Evolutionary conservation across 2,329 filamentous ascomycete genomes (phyloP).

Genomic region (Diaporthe caulivora): DNA sequence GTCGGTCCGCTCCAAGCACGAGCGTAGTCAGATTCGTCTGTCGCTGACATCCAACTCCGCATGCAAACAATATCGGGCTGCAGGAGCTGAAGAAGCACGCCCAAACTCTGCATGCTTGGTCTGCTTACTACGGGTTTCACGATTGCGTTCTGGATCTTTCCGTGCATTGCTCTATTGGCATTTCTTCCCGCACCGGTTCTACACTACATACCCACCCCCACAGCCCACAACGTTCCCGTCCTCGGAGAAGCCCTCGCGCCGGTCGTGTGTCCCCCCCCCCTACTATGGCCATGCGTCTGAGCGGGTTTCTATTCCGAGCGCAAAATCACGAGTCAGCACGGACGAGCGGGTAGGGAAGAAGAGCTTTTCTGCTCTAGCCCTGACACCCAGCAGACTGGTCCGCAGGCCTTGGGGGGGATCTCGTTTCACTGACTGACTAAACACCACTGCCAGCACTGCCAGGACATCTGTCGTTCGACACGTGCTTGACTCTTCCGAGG

Average conservation of each 20-base stretch:
- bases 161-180: constrained; percentile 20
- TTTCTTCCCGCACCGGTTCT: neutral
- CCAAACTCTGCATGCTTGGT: constrained; percentile 13
- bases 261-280: constrained; percentile 8
- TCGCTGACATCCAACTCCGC: neutral
- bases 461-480: neutral
- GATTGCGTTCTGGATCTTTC: constrained; percentile 29
- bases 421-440: constrained; percentile 6
- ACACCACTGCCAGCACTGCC: neutral
- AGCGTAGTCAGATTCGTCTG: neutral
- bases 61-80: constrained; percentile 6
- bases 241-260: constrained; percentile 13
- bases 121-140: constrained; percentile 18
- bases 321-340: constrained; percentile 2
- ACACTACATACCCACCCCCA: neutral
- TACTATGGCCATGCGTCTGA: constrained; percentile 13
- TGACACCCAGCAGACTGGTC: neutral
- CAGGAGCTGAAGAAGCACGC: constrained; percentile 22
- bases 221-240: neutral
- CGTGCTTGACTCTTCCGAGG: constrained; percentile 15
- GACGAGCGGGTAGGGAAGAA: neutral
- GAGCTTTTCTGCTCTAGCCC: neutral
- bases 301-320: constrained; percentile 23
- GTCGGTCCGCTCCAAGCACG: constrained; percentile 1
- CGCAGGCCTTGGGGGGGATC: too few relatives aligned